Evolutionary conservation across 495 filamentous ascomycete species (phyloP).

Genomic region (Penicillium psychrofluorescens): DNA sequence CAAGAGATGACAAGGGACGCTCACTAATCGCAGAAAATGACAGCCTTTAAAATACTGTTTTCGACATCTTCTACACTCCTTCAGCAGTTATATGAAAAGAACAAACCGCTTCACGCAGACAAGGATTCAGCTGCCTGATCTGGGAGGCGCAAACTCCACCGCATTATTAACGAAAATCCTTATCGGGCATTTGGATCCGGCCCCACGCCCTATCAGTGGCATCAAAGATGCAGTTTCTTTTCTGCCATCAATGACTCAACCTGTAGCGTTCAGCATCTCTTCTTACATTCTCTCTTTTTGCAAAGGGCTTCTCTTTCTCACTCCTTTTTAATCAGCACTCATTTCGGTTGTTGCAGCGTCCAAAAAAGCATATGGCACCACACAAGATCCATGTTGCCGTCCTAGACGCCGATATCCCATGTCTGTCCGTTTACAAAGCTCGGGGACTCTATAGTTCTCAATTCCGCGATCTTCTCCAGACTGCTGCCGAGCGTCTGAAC

Average conservation of each 20-base stretch:
- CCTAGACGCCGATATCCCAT: constrained; percentile 34
- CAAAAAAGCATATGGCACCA: constrained; percentile 8
- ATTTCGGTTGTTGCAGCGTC: not conserved
- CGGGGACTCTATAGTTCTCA: constrained; percentile 34
- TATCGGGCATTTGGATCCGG: constrained; percentile 14
- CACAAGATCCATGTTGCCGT: constrained; percentile 32
- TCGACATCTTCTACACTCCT: no score
- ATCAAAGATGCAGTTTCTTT: not conserved
- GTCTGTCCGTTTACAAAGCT: constrained; percentile 23
- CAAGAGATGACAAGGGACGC: no score
- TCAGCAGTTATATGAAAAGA: not conserved
- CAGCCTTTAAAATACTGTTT: no score
- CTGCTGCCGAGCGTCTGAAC: constrained; percentile 23
- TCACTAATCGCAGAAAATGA: no score
- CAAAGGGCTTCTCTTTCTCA: not conserved
- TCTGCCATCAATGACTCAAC: not conserved
- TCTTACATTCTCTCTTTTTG: not conserved
- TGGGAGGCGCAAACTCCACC: constrained; percentile 9
- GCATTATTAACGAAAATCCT: constrained; percentile 11
- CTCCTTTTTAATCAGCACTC: no score
- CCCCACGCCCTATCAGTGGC: constrained; percentile 4
- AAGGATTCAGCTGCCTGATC: constrained; percentile 10
- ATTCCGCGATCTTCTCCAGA: constrained; percentile 27
- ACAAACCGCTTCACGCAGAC: not conserved
- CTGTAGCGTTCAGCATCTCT: not conserved